Evolutionary conservation across 352 stramenopile genomes (phyloP).

Genomic region (Phytophthora vignae): DNA sequence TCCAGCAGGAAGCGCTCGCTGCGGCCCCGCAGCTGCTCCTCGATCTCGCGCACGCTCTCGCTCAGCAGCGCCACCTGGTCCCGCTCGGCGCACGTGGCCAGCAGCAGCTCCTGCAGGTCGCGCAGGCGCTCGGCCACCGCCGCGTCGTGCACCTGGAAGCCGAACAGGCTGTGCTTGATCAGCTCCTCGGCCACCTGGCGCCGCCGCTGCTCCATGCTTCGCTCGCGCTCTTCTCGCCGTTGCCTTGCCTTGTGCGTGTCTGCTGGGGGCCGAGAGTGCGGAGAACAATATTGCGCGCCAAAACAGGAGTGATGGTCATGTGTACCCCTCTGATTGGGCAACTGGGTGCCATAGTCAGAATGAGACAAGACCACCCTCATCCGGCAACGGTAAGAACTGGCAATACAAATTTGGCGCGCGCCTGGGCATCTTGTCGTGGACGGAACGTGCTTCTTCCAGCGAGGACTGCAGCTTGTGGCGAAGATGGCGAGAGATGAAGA

Average conservation of each 20-base stretch:
- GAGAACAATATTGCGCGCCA: conserved; percentile 17
- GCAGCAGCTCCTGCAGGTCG: conserved; percentile 60
- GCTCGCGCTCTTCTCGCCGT: not conserved
- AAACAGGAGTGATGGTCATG: conserved; percentile 32
- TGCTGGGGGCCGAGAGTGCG: not conserved
- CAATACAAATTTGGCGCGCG: not conserved
- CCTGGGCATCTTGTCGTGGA: not conserved
- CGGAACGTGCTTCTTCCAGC: not conserved
- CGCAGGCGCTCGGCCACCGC: conserved; percentile 44
- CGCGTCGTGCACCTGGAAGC: conserved; percentile 67
- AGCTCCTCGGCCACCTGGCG: conserved; percentile 31
- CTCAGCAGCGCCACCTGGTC: conserved; percentile 61
- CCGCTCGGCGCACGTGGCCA: conserved; percentile 45
- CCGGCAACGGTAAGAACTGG: not conserved
- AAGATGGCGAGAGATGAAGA: no score
- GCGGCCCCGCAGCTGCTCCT: conserved; percentile 47
- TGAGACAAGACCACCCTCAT: not conserved
- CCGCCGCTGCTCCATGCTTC: conserved; percentile 38
- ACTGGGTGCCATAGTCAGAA: not conserved
- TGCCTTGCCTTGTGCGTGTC: no score
- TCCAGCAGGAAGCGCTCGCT: conserved; percentile 63
- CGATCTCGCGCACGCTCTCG: conserved; percentile 62
- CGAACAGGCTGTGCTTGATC: conserved; percentile 61
- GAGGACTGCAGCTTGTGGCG: not conserved
- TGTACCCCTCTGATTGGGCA: not conserved